These are phyloP conservation scores for Alternaria atra DNA, from an alignment of 2,329 filamentous ascomycete genomes.

Conservation along the genomic window DNA sequence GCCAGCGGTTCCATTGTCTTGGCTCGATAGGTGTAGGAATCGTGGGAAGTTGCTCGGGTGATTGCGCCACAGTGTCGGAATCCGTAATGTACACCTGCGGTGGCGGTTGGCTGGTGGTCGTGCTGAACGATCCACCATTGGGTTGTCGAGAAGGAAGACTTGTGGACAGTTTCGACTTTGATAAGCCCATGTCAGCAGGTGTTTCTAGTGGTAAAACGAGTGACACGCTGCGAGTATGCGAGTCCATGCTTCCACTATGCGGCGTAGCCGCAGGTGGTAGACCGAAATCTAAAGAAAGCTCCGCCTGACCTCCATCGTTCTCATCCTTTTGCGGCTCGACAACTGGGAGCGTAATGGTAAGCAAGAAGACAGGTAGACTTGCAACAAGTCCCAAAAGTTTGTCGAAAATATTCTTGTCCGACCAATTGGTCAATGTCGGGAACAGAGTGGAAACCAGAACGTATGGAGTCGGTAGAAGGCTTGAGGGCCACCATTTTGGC, in stretches of 20 bases:
- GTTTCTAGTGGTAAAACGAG: conserved; percentile 34
- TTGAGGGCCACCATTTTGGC: conserved; percentile 84
- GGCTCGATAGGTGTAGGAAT: conserved; percentile 32
- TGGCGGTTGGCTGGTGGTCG: conserved; percentile 32
- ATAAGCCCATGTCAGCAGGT: conserved; percentile 9
- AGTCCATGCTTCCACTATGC: conserved; percentile 24
- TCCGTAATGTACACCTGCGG: conserved; percentile 45
- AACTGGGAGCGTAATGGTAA: conserved; percentile 90
- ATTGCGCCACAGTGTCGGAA: conserved; percentile 44
- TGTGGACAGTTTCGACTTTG: conserved; percentile 17
- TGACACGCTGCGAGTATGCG: conserved; percentile 31
- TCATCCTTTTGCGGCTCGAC: conserved; percentile 72
- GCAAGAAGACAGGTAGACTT: conserved; percentile 86
- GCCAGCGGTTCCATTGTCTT: conserved; percentile 87
- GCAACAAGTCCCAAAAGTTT: conserved; percentile 82
- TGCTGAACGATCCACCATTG: conserved; percentile 20
- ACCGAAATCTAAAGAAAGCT: conserved; percentile 40
- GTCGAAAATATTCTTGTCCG: conserved; percentile 83
- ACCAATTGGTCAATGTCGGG: conserved; percentile 85
- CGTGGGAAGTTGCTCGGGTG: conserved; percentile 46
- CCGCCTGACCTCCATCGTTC: conserved; percentile 32
- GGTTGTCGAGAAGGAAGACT: not conserved
- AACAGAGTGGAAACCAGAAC: conserved; percentile 79
- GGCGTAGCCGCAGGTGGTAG: conserved; percentile 43
- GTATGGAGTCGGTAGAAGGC: conserved; percentile 74